Base-by-base conservation (phyloP, 305 asterid species). In the Fraxinus greggii region DNA sequence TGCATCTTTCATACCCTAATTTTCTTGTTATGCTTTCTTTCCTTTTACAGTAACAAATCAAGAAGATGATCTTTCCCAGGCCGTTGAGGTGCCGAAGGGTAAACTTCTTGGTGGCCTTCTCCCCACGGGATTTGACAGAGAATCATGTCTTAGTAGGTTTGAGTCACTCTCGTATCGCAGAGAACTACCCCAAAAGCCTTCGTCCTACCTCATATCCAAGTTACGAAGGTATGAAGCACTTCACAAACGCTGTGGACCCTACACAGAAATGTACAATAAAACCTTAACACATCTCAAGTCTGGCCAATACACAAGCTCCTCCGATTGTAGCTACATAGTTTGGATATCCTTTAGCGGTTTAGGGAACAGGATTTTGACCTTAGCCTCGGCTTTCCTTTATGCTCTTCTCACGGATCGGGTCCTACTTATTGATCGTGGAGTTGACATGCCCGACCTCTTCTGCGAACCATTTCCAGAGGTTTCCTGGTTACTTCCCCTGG, bases 391-490 rank as follows among this genome's bases (percentile, higher is more conserved):
- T 38, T 93, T 94, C 81, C 93, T 95, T 3, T 95, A 95, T 19
- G 93, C 99, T 35, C 90, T 95, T 61, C 90, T 94, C 48, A 93
- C 99, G 4, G 87, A 92, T 2, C 86, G 96, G 21, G 91, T 95
- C 87, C 93, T 95, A 13, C 93, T 95, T 2, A 89, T 92, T 9
- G 96, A 92, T 38, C 86, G 87, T 59, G 89, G 93, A 79, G 72
- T 45, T 17, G 91, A 93, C 86, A 87, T 94, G 33, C 86, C 91
- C 0, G 95, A 89, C 42, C 95, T 94, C 36, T 94, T 95, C 85
- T 94, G 99, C 7, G 99, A 95, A 72, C 99, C 99, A 1, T 95
- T 95, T 86, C 97, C 97, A 0, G 74, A 26, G n/a, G 74, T 26
- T 67, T 67, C 36, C 21, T 67, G 74, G 74, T 67, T 67, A 28